Conservation (phyloP, 2,329 filamentous ascomycete species). For the Arthrobotrys musiformis region DNA sequence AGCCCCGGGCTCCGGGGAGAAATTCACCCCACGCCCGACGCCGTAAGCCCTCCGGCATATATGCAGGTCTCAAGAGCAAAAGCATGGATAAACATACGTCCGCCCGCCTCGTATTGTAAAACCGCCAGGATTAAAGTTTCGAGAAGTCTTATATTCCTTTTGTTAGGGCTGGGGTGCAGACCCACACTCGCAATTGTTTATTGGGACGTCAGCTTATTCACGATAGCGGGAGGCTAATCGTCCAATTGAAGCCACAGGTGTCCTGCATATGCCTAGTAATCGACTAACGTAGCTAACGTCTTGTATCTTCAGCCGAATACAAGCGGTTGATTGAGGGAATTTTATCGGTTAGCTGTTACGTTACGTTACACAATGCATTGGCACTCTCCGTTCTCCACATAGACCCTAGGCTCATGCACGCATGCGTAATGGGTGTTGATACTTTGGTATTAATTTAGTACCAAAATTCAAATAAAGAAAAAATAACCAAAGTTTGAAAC, state of each 20-base stretch:
- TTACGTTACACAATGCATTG: constrained; percentile 18
- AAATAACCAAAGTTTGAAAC: background rate
- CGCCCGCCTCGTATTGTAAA: constrained; percentile 10
- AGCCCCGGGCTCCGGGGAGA: background rate
- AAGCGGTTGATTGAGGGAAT: constrained; percentile 20
- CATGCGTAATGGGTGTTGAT: background rate
- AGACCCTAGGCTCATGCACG: background rate
- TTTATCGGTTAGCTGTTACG: background rate
- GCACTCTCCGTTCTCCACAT: background rate
- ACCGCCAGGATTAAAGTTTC: background rate
- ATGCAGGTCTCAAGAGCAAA: background rate
- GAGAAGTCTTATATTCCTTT: background rate
- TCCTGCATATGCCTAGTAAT: background rate
- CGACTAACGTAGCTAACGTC: background rate
- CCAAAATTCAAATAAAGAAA: background rate
- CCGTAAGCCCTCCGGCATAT: background rate
- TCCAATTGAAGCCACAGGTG: background rate
- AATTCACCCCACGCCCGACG: background rate
- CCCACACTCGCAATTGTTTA: background rate
- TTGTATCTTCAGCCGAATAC: background rate
- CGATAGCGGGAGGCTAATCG: background rate
- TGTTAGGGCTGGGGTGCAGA: constrained; percentile 1
- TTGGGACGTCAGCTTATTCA: constrained; percentile 17
- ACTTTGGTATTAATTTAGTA: background rate
- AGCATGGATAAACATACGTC: background rate